Conservation (phyloP, 768 basidiomycete genomes). For the Russula vinacea region DNA sequence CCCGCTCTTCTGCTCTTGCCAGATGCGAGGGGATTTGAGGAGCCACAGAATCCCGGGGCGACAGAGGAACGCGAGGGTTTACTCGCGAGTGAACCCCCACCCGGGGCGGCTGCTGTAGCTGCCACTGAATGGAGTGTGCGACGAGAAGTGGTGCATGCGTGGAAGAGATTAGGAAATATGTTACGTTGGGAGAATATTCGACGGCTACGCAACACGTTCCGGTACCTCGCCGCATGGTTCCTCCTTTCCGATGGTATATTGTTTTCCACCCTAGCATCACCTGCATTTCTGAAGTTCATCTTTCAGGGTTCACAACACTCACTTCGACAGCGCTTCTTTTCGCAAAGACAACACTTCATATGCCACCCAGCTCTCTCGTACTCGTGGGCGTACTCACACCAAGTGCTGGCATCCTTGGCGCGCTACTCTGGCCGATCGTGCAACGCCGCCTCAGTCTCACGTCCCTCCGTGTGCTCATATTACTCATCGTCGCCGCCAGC, state of each 20-base stretch:
- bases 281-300: no score
- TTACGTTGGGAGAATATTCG: no score
- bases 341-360: constrained; percentile 73
- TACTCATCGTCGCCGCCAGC: constrained; percentile 63
- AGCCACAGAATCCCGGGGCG: constrained; percentile 12
- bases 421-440: constrained; percentile 64
- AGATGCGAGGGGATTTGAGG: constrained; percentile 36
- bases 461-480: constrained; percentile 62
- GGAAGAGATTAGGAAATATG: no score
- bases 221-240: no score
- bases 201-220: no score
- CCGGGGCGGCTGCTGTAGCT: not conserved
- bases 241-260: no score
- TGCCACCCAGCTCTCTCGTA: constrained; percentile 42
- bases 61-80: constrained; percentile 25
- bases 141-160: no score
- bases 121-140: no score
- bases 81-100: constrained; percentile 8
- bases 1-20: constrained; percentile 79
- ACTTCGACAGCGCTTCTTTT: constrained; percentile 80
- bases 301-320: constrained; percentile 71
- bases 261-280: no score
- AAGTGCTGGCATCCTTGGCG: constrained; percentile 72
- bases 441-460: constrained; percentile 48
- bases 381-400: constrained; percentile 79